Percentiles rank a stretch among this genome's conserved stretches.
Evolutionary conservation across 768 basidiomycete species (phyloP).

Genomic region (Podaxis mareebaensis): DNA sequence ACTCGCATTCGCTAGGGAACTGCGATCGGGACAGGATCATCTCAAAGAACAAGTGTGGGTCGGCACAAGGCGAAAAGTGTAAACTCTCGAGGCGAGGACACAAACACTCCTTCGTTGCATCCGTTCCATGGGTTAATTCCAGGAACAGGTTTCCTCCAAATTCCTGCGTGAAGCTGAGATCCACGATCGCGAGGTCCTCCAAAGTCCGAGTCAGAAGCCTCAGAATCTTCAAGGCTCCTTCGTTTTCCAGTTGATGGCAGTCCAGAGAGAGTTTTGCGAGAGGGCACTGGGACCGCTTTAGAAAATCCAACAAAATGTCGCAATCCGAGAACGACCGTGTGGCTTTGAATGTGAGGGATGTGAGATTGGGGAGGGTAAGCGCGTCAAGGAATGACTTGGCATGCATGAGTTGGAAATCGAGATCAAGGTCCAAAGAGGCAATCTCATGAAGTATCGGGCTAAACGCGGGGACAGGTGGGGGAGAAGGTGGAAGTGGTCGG

Average conservation of each 20-base stretch:
- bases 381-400: background rate
- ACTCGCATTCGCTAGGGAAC: background rate
- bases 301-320: background rate
- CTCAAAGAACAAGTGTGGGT: background rate
- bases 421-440: background rate
- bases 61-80: background rate
- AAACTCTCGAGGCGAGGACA: slow-evolving; percentile 10
- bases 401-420: background rate
- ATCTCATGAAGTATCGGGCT: background rate
- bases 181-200: background rate
- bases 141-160: background rate
- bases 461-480: background rate
- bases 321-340: background rate
- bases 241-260: background rate
- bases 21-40: slow-evolving; percentile 8
- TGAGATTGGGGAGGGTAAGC: slow-evolving; percentile 1
- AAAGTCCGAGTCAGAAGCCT: background rate
- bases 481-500: background rate
- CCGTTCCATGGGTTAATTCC: background rate
- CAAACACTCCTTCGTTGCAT: background rate
- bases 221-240: background rate
- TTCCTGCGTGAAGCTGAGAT: background rate
- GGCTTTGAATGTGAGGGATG: background rate
- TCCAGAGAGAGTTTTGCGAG: background rate
- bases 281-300: background rate